Evolutionary conservation across 2,329 filamentous ascomycete species (phyloP).

Genomic region (Orbilia blumenaviensis): DNA sequence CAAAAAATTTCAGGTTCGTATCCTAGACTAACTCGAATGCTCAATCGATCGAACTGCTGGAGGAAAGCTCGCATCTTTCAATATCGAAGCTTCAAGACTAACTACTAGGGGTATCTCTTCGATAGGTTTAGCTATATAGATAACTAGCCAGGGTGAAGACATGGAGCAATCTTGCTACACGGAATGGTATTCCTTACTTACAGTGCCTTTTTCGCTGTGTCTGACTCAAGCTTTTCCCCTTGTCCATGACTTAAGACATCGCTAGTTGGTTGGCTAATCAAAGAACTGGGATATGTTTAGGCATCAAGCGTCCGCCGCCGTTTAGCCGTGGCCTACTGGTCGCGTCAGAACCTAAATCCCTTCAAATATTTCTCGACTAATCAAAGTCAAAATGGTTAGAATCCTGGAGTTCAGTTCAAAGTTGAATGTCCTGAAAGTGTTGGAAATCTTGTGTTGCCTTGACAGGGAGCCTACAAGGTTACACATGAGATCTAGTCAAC

Average conservation of each 20-base stretch:
- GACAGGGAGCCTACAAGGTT: not conserved
- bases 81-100: too few relatives aligned
- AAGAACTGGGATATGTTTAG: not conserved
- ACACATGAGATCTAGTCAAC: not conserved
- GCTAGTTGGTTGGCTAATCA: constrained; percentile 11
- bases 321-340: not conserved
- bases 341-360: not conserved
- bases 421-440: not conserved
- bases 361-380: not conserved
- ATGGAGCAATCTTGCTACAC: too few relatives aligned
- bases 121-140: too few relatives aligned
- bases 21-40: too few relatives aligned
- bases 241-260: not conserved
- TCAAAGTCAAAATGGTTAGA: not conserved
- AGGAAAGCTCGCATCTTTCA: too few relatives aligned
- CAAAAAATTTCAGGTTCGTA: too few relatives aligned
- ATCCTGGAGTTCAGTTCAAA: not conserved
- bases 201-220: not conserved
- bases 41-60: too few relatives aligned
- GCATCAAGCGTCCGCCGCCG: not conserved
- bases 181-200: not conserved
- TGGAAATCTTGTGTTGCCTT: constrained; percentile 15
- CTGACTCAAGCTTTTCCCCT: not conserved
- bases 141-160: too few relatives aligned
- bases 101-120: too few relatives aligned